Evolutionary conservation across 192 early-diverging fungal genomes (phyloP).

Genomic region (Allomyces macrogynus): DNA sequence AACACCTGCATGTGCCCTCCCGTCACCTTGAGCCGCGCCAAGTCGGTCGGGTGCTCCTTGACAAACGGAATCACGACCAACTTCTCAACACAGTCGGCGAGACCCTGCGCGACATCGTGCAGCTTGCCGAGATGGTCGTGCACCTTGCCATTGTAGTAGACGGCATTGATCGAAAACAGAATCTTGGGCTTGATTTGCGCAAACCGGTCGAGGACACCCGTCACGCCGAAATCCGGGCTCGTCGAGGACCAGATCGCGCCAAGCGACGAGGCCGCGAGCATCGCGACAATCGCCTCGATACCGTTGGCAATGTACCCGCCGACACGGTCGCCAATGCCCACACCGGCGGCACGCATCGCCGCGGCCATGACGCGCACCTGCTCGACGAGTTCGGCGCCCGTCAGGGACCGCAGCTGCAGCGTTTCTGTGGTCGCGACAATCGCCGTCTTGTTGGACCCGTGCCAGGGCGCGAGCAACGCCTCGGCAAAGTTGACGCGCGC

Average conservation of each 20-base stretch:
- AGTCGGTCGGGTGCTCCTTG: background rate
- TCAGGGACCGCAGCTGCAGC: conserved; percentile 16
- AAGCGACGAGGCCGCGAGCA: conserved; percentile 56
- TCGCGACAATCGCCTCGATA: conserved; percentile 55
- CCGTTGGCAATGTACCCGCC: conserved; percentile 80
- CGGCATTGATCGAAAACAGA: conserved; percentile 72
- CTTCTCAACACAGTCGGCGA: conserved; percentile 41
- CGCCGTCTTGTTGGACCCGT: conserved; percentile 21
- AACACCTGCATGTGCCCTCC: background rate
- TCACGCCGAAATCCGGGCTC: conserved; percentile 83
- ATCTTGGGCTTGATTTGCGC: conserved; percentile 77
- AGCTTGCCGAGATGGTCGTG: conserved; percentile 61
- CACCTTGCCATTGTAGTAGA: conserved; percentile 78
- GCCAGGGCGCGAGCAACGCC: conserved; percentile 43
- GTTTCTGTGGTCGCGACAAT: conserved; percentile 34
- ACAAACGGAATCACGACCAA: conserved; percentile 68
- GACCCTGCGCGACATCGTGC: conserved; percentile 39
- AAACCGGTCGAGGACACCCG: conserved; percentile 82
- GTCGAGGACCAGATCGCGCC: conserved; percentile 90
- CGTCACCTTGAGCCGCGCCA: background rate
- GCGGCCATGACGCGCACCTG: conserved; percentile 46
- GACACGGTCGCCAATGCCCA: conserved; percentile 62
- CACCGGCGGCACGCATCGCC: conserved; percentile 48
- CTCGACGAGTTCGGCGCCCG: conserved; percentile 50
- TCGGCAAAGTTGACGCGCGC: conserved; percentile 78